Evolutionary conservation across 371 early-diverging fungal genomes (phyloP).

Genomic region (Haplosporangium sp.): DNA sequence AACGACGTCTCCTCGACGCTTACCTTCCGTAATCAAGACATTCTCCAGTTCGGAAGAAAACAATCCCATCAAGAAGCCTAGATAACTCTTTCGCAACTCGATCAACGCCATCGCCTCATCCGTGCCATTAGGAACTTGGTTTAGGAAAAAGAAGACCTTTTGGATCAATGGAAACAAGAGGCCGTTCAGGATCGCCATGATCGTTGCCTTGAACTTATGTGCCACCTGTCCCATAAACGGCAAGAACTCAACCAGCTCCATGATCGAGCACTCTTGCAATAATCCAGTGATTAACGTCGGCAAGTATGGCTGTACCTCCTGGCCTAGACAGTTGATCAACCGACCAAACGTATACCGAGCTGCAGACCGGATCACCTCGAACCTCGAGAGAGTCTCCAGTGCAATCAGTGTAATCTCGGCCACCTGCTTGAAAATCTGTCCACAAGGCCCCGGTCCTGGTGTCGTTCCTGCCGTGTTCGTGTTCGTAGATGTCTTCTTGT

Average conservation of each 20-base stretch:
- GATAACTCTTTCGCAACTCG: slow-evolving; percentile 85
- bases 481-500: slow-evolving; percentile 39
- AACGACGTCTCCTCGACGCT: too few species aligned
- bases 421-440: slow-evolving; percentile 80
- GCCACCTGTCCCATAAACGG: slow-evolving; percentile 87
- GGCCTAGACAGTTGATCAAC: slow-evolving; percentile 87
- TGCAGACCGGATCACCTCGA: slow-evolving; percentile 84
- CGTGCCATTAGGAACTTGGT: slow-evolving; percentile 86
- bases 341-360: slow-evolving; percentile 88
- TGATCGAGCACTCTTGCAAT: slow-evolving; percentile 77
- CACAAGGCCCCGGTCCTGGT: slow-evolving; percentile 60
- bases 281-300: slow-evolving; percentile 84
- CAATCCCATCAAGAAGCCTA: slow-evolving; percentile 83
- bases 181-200: slow-evolving; percentile 71
- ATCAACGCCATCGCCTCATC: slow-evolving; percentile 85
- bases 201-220: slow-evolving; percentile 87
- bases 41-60: slow-evolving; percentile 85
- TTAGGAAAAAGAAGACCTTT: slow-evolving; percentile 85
- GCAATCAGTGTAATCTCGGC: slow-evolving; percentile 84
- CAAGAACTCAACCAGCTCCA: slow-evolving; percentile 89
- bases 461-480: slow-evolving; percentile 38
- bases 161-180: slow-evolving; percentile 84
- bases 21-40: slow-evolving; percentile 81
- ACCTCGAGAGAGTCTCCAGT: slow-evolving; percentile 74
- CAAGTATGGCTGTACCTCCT: slow-evolving; percentile 83